Evolutionary conservation across 1,284 basidiomycete genomes (phyloP), one percentile per base, ranked within the genome.

Genomic region (Xerocomus amazonicus): DNA sequence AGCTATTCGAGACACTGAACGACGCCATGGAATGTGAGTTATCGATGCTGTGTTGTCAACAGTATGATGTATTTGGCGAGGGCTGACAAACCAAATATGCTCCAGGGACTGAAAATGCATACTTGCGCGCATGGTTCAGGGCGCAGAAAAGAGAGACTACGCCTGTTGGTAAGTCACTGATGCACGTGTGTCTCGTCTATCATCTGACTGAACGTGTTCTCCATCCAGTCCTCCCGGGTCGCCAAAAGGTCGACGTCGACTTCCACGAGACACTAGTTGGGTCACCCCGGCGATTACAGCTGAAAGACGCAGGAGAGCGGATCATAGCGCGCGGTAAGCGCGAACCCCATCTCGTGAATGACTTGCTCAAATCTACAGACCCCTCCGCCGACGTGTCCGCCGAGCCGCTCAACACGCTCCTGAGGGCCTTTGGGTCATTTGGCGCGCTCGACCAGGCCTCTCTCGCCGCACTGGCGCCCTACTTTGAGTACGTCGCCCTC

Each of bases 11-110:
- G 48, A 84, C 79, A 7, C 77, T 96, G 57, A 94, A 90, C 62
- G 92, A 97, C 65, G 95, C 94, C 0, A 80, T 98, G 71, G 95
- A 98, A 70, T 97, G 87, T 88, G 58, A 67, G 85, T 74, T 26
- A n/a, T 49, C 26, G 62, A 38, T 39, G 4, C 13, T 35, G 35
- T 13, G 6, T 39, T 38, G 52, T 19, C 36, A n/a, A n/a, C n/a
- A 44, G 29, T 44, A 46, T 37, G 19, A 27, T 35, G 34, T 42
- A 3, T 40, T 33, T 39, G 9, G 19, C 23, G 31, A 47, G 40
- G 43, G 45, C 53, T 62, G 33, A 68, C 37, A 4, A 37, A 13
- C 32, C 14, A 2, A 12, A 39, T 43, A 51, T 44, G 42, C 36
- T 48, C 3, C 50, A 90, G 87, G 92, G 92, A 94, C 88, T 0